Conservation (phyloP, 495 filamentous ascomycete species). For the Podospora appendiculata region DNA sequence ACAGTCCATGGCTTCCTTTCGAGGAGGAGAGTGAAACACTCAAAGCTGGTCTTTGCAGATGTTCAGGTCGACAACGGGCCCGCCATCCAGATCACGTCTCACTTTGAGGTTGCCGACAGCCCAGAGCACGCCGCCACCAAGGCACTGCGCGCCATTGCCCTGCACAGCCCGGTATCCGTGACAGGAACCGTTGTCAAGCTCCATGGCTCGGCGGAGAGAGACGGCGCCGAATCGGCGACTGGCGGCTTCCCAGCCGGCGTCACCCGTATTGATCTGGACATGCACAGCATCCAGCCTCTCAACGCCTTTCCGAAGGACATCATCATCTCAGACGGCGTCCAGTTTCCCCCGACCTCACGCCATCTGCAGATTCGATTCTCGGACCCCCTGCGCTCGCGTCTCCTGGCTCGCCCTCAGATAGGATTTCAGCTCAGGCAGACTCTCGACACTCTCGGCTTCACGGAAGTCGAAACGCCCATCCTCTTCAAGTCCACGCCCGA, state of each 20-base stretch:
- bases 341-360: slow-evolving; percentile 64
- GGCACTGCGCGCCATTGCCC: slow-evolving; percentile 23
- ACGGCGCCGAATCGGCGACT: background rate
- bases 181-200: slow-evolving; percentile 21
- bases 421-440: slow-evolving; percentile 45
- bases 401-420: slow-evolving; percentile 47
- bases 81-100: slow-evolving; percentile 29
- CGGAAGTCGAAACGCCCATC: slow-evolving; percentile 84
- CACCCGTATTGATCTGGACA: slow-evolving; percentile 20
- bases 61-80: slow-evolving; percentile 32
- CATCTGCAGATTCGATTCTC: slow-evolving; percentile 81
- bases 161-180: slow-evolving; percentile 33
- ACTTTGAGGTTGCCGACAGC: slow-evolving; percentile 12
- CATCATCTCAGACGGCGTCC: slow-evolving; percentile 59
- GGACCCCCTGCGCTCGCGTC: slow-evolving; percentile 50
- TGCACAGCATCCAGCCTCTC: slow-evolving; percentile 56
- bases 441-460: slow-evolving; percentile 49
- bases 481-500: slow-evolving; percentile 98
- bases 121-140: slow-evolving; percentile 15
- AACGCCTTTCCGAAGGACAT: slow-evolving; percentile 74
- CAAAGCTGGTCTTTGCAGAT: slow-evolving; percentile 61
- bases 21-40: slow-evolving; percentile 51
- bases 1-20: slow-evolving; percentile 68
- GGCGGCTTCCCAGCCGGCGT: slow-evolving; percentile 8
- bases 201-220: background rate